These are phyloP conservation scores for Erigeron philadelphicus DNA, from an alignment of 140 eudicot genomes.

Conservation along the genomic window DNA sequence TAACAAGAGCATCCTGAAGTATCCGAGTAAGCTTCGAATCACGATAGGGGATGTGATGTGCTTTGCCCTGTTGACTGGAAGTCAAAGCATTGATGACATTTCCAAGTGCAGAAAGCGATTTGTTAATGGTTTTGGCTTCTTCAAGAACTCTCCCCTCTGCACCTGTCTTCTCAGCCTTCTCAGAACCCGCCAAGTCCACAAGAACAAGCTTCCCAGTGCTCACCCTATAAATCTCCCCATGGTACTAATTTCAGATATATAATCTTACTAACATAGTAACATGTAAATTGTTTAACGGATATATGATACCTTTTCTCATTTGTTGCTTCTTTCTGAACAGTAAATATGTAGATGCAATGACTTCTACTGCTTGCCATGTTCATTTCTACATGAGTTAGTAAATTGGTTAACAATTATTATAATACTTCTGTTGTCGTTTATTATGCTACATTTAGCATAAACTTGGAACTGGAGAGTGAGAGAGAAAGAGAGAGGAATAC, in stretches of 20 bases:
- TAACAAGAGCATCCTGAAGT: conserved; percentile 85
- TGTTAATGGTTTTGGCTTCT: conserved; percentile 91
- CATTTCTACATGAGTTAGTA: conserved; percentile 59
- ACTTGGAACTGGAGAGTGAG: conserved; percentile 8
- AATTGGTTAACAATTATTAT: conserved; percentile 14
- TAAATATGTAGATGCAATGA: conserved; percentile 76
- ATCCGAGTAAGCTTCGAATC: conserved; percentile 91
- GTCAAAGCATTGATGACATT: conserved; percentile 83
- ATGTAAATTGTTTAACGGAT: neutral
- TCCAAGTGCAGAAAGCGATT: conserved; percentile 88
- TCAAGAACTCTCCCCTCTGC: conserved; percentile 92
- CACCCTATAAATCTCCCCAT: conserved; percentile 38
- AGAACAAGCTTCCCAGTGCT: conserved; percentile 68
- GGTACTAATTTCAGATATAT: conserved; percentile 18
- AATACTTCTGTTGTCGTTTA: neutral
- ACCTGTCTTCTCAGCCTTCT: conserved; percentile 83
- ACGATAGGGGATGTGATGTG: conserved; percentile 70
- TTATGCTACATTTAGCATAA: conserved; percentile 13
- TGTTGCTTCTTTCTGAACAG: conserved; percentile 49
- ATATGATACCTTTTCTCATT: conserved; percentile 52
- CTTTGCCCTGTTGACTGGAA: conserved; percentile 41
- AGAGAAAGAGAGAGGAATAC: conserved; percentile 40
- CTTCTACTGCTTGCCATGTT: conserved; percentile 91
- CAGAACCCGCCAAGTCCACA: conserved; percentile 96
- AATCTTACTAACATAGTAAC: conserved; percentile 6